These are phyloP conservation scores for Mastigamoeba balamuthi DNA, from an alignment of 78 protist species.

Conservation along the genomic window DNA sequence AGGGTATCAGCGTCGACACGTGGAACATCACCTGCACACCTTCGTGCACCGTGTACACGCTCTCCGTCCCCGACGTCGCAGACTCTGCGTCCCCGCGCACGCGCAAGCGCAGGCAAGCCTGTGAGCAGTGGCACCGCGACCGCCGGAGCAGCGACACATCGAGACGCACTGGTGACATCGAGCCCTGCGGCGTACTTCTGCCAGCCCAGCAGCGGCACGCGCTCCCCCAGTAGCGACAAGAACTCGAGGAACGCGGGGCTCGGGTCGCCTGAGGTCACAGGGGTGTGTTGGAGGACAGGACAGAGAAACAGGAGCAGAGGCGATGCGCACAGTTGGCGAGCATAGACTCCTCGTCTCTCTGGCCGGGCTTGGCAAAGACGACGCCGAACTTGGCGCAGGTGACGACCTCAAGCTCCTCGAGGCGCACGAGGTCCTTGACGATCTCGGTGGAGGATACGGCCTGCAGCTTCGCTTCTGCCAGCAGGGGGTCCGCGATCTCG, in stretches of 20 bases:
- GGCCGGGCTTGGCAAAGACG: constrained; percentile 29
- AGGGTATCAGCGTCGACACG: constrained; percentile 60
- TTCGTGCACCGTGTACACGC: constrained; percentile 24
- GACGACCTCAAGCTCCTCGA: no score
- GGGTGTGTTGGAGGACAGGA: not conserved
- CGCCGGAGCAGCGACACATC: not conserved
- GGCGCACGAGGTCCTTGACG: no score
- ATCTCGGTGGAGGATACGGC: no score
- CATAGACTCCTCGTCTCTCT: constrained; percentile 18
- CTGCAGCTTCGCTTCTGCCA: no score
- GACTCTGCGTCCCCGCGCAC: no score
- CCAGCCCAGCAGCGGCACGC: constrained; percentile 43
- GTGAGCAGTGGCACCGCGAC: not conserved
- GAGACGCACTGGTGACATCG: constrained; percentile 31
- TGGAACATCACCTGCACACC: constrained; percentile 66
- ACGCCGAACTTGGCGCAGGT: constrained; percentile 55
- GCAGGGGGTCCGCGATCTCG: no score
- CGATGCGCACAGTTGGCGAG: constrained; percentile 5
- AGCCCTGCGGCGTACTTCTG: constrained; percentile 48
- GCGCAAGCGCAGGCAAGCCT: not conserved
- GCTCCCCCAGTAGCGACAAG: constrained; percentile 28
- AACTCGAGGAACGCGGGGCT: constrained; percentile 29
- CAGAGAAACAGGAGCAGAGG: not conserved
- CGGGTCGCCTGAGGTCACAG: constrained; percentile 5
- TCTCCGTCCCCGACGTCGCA: constrained; percentile 35